These are phyloP conservation scores for Apiotrichum gamsii DNA, from an alignment of 1,284 basidiomycete species.

Conservation along the genomic window DNA sequence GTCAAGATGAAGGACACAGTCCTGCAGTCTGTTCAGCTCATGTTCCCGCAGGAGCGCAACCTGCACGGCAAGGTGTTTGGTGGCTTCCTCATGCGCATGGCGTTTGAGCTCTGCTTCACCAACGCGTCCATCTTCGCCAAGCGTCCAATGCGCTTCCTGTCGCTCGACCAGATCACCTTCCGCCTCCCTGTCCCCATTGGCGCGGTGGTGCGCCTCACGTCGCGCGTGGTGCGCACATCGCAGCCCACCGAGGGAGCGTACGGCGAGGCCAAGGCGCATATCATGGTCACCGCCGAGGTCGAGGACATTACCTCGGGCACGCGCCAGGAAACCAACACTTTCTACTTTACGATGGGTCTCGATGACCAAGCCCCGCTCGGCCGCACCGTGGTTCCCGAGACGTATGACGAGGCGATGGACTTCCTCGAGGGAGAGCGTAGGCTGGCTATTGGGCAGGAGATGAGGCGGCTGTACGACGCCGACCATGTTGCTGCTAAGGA, in stretches of 20 bases:
- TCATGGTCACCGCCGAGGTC: constrained; percentile 67
- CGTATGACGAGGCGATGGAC: constrained; percentile 64
- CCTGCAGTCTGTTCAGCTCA: constrained; percentile 49
- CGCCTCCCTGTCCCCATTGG: constrained; percentile 74
- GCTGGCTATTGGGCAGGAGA: constrained; percentile 42
- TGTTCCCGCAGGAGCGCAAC: constrained; percentile 81
- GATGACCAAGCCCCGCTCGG: constrained; percentile 46
- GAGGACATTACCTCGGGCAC: constrained; percentile 64
- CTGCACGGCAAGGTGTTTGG: constrained; percentile 77
- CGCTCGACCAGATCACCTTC: constrained; percentile 72
- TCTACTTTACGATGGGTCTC: constrained; percentile 49
- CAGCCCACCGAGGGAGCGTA: constrained; percentile 20
- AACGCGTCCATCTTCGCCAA: constrained; percentile 66
- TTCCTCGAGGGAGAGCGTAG: constrained; percentile 70
- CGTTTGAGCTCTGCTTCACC: constrained; percentile 61
- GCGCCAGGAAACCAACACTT: constrained; percentile 46
- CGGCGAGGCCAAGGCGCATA: constrained; percentile 53
- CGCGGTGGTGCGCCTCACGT: constrained; percentile 65
- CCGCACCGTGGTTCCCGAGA: constrained; percentile 58
- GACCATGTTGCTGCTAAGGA: too few relatives aligned
- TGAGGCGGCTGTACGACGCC: constrained; percentile 40
- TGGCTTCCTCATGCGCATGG: constrained; percentile 58
- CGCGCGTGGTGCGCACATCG: constrained; percentile 53
- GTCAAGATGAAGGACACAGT: constrained; percentile 43
- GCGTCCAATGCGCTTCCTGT: constrained; percentile 63